These are phyloP conservation scores for Biscogniauxia mediterranea DNA, from an alignment of 2,329 filamentous ascomycete species.

Conservation along the genomic window DNA sequence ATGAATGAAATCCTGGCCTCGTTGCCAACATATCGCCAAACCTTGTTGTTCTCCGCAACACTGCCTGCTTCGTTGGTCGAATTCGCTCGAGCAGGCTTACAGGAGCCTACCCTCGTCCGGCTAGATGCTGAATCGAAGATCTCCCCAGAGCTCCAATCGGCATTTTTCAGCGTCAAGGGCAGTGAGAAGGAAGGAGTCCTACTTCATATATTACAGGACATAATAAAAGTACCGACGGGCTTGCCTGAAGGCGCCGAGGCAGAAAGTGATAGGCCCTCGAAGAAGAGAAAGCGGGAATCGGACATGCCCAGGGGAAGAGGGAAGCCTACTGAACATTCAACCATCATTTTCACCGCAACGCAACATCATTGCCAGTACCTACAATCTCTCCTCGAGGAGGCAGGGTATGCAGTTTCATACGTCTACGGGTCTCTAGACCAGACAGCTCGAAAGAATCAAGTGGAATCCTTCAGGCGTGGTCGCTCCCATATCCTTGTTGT, in stretches of 20 bases:
- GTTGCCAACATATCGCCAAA: slow-evolving; percentile 80
- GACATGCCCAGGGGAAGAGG: slow-evolving; percentile 55
- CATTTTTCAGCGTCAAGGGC: slow-evolving; percentile 90
- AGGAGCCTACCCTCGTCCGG: slow-evolving; percentile 87
- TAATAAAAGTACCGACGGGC: slow-evolving; percentile 85
- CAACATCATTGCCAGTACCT: slow-evolving; percentile 98
- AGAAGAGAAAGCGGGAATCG: slow-evolving; percentile 70
- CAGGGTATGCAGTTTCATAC: slow-evolving; percentile 88
- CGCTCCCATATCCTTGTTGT: slow-evolving; percentile 80
- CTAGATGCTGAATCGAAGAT: slow-evolving; percentile 94
- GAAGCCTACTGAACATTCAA: slow-evolving; percentile 84
- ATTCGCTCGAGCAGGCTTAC: slow-evolving; percentile 88
- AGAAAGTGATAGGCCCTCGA: slow-evolving; percentile 48
- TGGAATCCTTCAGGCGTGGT: slow-evolving; percentile 83
- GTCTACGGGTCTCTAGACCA: slow-evolving; percentile 95
- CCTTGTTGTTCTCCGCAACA: slow-evolving; percentile 91
- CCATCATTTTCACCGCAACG: slow-evolving; percentile 90
- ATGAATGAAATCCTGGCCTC: slow-evolving; percentile 90
- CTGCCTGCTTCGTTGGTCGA: slow-evolving; percentile 92
- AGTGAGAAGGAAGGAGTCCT: slow-evolving; percentile 92
- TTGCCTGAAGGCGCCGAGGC: slow-evolving; percentile 52
- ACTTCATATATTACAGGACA: slow-evolving; percentile 81
- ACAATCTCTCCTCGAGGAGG: slow-evolving; percentile 70
- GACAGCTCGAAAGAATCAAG: slow-evolving; percentile 85
- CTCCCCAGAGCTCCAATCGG: slow-evolving; percentile 91